Evolutionary conservation across 108 stramenopile genomes (phyloP).

Genomic region (Ochromonas danica): DNA sequence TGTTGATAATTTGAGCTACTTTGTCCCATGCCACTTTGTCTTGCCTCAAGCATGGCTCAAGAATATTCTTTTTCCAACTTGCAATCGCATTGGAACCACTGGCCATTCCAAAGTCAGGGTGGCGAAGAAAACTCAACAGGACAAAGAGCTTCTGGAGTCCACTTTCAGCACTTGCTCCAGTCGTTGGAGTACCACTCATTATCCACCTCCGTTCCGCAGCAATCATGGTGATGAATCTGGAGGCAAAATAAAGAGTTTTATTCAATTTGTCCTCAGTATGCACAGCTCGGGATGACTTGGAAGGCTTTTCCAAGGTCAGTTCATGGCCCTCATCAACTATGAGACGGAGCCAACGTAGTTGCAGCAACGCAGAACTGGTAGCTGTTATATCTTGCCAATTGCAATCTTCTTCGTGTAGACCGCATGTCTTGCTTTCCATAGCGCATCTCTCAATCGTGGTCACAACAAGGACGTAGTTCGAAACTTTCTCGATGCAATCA

Average conservation of each 20-base stretch:
- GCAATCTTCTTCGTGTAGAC: background rate
- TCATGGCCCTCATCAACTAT: conserved; percentile 77
- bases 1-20: background rate
- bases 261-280: no score
- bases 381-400: background rate
- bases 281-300: no score
- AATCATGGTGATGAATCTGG: conserved; percentile 60
- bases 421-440: background rate
- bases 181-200: conserved; percentile 70
- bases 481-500: conserved; percentile 37
- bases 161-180: conserved; percentile 35
- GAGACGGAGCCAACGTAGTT: conserved; percentile 61
- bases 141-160: conserved; percentile 37
- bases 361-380: conserved; percentile 37
- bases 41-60: conserved; percentile 2
- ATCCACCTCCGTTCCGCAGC: conserved; percentile 76
- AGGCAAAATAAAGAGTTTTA: conserved; percentile 40
- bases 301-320: no score
- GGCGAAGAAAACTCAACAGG: conserved; percentile 43
- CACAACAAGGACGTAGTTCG: conserved; percentile 42
- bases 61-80: background rate
- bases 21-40: background rate
- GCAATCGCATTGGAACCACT: background rate
- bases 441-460: conserved; percentile 46
- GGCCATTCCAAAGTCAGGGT: conserved; percentile 37